Base-by-base conservation (phyloP, 2,329 filamentous ascomycete genomes). In the Fusarium sp. region DNA sequence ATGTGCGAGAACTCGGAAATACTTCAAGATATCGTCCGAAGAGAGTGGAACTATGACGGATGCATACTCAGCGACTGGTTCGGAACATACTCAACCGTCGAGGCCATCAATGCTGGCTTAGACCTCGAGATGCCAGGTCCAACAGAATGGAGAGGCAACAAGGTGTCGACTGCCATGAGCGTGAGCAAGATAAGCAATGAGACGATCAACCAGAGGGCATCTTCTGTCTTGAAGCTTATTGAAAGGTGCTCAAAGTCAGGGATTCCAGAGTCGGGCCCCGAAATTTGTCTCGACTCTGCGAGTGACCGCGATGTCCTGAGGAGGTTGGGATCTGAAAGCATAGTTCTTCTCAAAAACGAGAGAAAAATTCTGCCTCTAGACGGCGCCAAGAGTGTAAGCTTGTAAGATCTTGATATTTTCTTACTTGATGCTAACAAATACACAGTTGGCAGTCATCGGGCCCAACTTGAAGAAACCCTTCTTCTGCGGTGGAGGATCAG, bases 261-360 rank as follows among this genome's bases (percentile, higher is more conserved):
- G 0, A 86, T 92, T 18, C 83, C 86, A 5, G 88, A 91, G 77
- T 83, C 86, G 25, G 89, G 87, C 0, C 84, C 86, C 0, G 90
- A 92, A 78, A 84, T 82, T 60, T 86, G 84, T 0, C 83, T 86
- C 7, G 85, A 94, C 77, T 92, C 89, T 32, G 0, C 85, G 88
- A 0, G 88, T 92, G 79, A 91, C 90, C 39, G 88, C 91, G 7
- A 87, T 18, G 84, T 95, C 56, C 87, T 94, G 25, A 87, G 93
- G 18, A 86, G 88, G 64, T 86, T 93, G 25, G 92, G 91, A 18
- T 88, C 90, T 5, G 92, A 95, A 79, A 91, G 91, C 5, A 90
- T 94, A 8, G 92, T 95, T 2, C 85, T 95, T 16, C 84, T 95
- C 59, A 94, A 95, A 83, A 95, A 95, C 74, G 88, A 94, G 14